Percentiles rank a stretch among this genome's conserved stretches.
These are phyloP conservation scores for Pichia sp. DNA, from an alignment of 1,139 yeast species.

Conservation along the genomic window DNA sequence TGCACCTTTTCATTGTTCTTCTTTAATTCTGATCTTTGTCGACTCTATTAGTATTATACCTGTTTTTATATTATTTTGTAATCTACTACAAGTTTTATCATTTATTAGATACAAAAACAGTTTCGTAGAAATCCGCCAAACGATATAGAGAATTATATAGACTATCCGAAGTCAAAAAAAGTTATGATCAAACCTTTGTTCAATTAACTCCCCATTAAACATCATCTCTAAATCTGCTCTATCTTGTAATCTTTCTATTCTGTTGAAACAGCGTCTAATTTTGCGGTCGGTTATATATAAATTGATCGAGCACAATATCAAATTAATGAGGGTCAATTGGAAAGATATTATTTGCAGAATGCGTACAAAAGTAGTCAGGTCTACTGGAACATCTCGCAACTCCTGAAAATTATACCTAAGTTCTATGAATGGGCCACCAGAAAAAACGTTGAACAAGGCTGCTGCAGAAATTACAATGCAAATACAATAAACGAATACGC, in stretches of 20 bases:
- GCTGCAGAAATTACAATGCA: constrained; percentile 23
- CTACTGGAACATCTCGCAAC: constrained; percentile 13
- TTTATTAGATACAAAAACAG: not conserved
- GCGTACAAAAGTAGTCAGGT: constrained; percentile 22
- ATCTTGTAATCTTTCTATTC: constrained; percentile 22
- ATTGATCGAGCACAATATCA: constrained; percentile 23
- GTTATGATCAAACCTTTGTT: constrained; percentile 7
- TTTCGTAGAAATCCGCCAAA: not conserved
- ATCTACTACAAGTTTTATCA: not conserved
- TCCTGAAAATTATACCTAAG: not conserved
- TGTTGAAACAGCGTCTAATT: constrained; percentile 24
- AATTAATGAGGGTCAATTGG: constrained; percentile 19
- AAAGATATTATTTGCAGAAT: constrained; percentile 20
- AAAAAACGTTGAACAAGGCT: constrained; percentile 21
- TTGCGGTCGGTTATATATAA: constrained; percentile 25
- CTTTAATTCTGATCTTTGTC: too few species aligned
- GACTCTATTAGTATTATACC: too few species aligned
- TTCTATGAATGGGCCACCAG: constrained; percentile 15
- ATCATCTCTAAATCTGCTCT: constrained; percentile 12
- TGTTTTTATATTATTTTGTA: constrained; percentile 3
- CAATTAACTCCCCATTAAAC: constrained; percentile 12
- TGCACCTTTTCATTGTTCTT: not conserved
- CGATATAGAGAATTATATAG: too few species aligned
- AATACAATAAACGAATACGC: constrained; percentile 20
- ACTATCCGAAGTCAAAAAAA: not conserved